A percentile compares a stretch with the other conserved stretches of the same genome.
phyloP scores from a whole-genome alignment of 2,329 filamentous ascomycete species.

The Trichoderma afroharzianum region DNA sequence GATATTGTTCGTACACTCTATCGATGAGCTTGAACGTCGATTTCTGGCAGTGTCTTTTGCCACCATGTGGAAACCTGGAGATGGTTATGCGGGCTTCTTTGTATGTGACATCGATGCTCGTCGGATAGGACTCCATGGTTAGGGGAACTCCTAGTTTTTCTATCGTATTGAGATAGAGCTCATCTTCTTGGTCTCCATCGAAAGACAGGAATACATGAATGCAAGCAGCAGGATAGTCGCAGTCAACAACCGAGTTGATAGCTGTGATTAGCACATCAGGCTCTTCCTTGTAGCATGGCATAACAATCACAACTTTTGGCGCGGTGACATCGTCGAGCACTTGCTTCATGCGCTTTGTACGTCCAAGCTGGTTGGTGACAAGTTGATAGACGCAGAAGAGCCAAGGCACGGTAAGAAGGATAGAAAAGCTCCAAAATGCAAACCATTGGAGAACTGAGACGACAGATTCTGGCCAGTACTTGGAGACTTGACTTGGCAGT shows the following conservation, averaged over 20 bases:
- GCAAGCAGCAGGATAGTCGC: constrained; percentile 88
- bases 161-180: constrained; percentile 83
- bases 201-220: constrained; percentile 95
- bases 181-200: constrained; percentile 84
- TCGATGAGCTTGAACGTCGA: constrained; percentile 90
- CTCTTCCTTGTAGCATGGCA: constrained; percentile 94
- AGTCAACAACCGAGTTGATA: constrained; percentile 86
- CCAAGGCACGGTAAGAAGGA: constrained; percentile 83
- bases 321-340: constrained; percentile 80
- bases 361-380: constrained; percentile 80
- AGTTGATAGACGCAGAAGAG: constrained; percentile 89
- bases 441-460: constrained; percentile 83
- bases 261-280: constrained; percentile 80
- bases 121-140: constrained; percentile 73
- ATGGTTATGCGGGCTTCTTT: constrained; percentile 80
- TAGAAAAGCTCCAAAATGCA: constrained; percentile 89
- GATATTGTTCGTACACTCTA: constrained; percentile 82
- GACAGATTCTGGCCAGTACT: constrained; percentile 67
- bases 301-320: constrained; percentile 91
- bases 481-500: constrained; percentile 67
- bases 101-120: constrained; percentile 87
- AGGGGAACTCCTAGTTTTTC: constrained; percentile 78
- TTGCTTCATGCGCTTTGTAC: constrained; percentile 76
- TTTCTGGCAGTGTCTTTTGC: constrained; percentile 93
- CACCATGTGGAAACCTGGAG: constrained; percentile 87